A percentile compares a stretch with the other conserved stretches of the same genome.
These are phyloP conservation scores for Codiaeum variegatum DNA, from an alignment of 441 rosid species.

Conservation along the genomic window DNA sequence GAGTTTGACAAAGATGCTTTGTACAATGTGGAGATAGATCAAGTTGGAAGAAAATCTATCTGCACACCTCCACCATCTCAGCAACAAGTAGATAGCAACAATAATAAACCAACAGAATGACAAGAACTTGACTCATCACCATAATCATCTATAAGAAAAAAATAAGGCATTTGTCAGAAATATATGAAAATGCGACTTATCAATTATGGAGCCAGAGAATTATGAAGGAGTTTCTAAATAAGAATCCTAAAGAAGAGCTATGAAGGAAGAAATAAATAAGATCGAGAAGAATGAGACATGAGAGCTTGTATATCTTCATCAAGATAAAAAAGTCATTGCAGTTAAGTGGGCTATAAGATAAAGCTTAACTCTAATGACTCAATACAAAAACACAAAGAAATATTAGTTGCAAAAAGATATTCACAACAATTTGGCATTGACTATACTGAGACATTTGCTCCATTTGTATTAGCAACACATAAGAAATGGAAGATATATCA, in stretches of 20 bases:
- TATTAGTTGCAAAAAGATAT: too few relatives aligned
- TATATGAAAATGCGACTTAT: not conserved
- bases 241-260: not conserved
- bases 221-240: not conserved
- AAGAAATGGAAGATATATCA: too few relatives aligned
- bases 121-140: not conserved
- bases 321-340: not conserved
- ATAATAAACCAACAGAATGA: too few relatives aligned
- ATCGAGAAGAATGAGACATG: constrained; percentile 6
- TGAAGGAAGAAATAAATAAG: constrained; percentile 5
- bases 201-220: not conserved
- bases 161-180: not conserved
- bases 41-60: not conserved
- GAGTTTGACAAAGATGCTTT: not conserved
- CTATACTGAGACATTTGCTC: too few relatives aligned
- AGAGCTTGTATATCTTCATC: not conserved
- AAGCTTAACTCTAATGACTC: too few relatives aligned
- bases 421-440: too few relatives aligned
- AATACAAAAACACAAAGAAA: too few relatives aligned
- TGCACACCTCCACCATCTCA: not conserved
- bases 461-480: too few relatives aligned
- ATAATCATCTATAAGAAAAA: not conserved
- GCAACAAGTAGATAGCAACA: not conserved
- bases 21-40: not conserved
- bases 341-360: too few relatives aligned